Base-by-base conservation (phyloP, 768 basidiomycete species). In the Termitomyces sp. region DNA sequence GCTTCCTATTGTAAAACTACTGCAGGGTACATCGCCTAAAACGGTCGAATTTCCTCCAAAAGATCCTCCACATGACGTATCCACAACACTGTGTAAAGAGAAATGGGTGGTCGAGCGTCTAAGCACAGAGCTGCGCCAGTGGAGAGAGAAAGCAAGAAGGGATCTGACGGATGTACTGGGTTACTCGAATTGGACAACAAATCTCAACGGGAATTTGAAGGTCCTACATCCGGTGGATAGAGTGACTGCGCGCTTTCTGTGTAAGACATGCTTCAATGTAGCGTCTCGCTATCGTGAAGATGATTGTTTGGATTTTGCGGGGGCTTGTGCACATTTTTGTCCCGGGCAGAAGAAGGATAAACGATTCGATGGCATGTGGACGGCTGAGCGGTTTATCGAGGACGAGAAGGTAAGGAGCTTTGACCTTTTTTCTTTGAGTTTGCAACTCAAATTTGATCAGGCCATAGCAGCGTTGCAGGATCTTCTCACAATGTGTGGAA, bases 251-350 rank as follows among this genome's bases (percentile, higher is more conserved):
- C 71, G 82, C 24, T 90, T 87, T 69, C 67, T 71, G 27, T 91
- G 89, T 66, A 77, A 68, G 55, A 62, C 64, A 39, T 91, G 89
- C 64, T 62, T 74, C 13, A 72, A 67, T 9, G 69, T 77, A 1
- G 68, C 66, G 4, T 63, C 56, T 34, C 66, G 65, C 39, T 74
- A 78, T 61, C 68, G 64, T 33, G 70, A 68, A 24, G 76, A 80
- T 40, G 73, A 62, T 30, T 82, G 82, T 63, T 69, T 90, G 51
- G 80, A 84, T 64, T 86, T 87, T 57, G 71, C 68, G 10, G 82
- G 76, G 3, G 86, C 79, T 3, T 89, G 87, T 68, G 71, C 69
- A 40, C 89, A 91, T 62, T 69, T 76, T 24, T 91, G 89, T 65
- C 60, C 57, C n/a, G 50, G 44, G n/a, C n/a, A n/a, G 68, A 66